Percentiles rank a stretch among this genome's conserved stretches.
These are phyloP conservation scores for Podospora pseudoanserina DNA, from an alignment of 495 filamentous ascomycete species.

Conservation along the genomic window DNA sequence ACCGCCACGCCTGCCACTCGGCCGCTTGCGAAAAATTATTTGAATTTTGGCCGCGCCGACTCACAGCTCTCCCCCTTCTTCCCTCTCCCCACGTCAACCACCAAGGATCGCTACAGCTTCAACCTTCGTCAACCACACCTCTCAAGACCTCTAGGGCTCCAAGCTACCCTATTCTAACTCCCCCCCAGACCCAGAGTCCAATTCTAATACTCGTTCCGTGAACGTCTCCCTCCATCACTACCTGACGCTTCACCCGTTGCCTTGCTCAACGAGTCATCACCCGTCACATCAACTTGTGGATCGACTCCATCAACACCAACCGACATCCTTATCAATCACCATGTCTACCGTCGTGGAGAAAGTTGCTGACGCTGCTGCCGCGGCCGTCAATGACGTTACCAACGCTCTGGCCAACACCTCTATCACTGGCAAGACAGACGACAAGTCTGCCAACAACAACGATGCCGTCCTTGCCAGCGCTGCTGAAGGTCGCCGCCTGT, in stretches of 20 bases:
- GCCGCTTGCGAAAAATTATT: slow-evolving; percentile 47
- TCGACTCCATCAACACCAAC: slow-evolving; percentile 36
- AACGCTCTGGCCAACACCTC: slow-evolving; percentile 75
- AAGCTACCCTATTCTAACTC: slow-evolving; percentile 80
- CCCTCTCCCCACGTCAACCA: slow-evolving; percentile 40
- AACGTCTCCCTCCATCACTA: slow-evolving; percentile 28
- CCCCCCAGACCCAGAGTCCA: slow-evolving; percentile 58
- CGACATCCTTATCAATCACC: slow-evolving; percentile 39
- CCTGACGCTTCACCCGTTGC: slow-evolving; percentile 31
- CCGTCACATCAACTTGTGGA: slow-evolving; percentile 34
- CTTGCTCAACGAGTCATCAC: slow-evolving; percentile 37
- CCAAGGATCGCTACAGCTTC: slow-evolving; percentile 45
- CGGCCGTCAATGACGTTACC: slow-evolving; percentile 77
- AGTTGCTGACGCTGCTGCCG: slow-evolving; percentile 56
- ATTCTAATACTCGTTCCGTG: slow-evolving; percentile 34
- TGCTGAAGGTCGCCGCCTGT: slow-evolving; percentile 96
- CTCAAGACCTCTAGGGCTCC: slow-evolving; percentile 73
- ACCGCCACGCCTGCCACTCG: slow-evolving; percentile 35
- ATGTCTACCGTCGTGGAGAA: slow-evolving; percentile 64
- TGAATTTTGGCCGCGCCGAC: slow-evolving; percentile 42
- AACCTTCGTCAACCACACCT: slow-evolving; percentile 35
- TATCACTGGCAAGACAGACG: slow-evolving; percentile 54
- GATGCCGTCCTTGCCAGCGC: slow-evolving; percentile 87
- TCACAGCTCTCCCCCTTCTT: slow-evolving; percentile 40
- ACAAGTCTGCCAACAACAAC: slow-evolving; percentile 52